Conservation (phyloP, 2,329 filamentous ascomycete genomes). For the Scedosporium dehoogii region DNA sequence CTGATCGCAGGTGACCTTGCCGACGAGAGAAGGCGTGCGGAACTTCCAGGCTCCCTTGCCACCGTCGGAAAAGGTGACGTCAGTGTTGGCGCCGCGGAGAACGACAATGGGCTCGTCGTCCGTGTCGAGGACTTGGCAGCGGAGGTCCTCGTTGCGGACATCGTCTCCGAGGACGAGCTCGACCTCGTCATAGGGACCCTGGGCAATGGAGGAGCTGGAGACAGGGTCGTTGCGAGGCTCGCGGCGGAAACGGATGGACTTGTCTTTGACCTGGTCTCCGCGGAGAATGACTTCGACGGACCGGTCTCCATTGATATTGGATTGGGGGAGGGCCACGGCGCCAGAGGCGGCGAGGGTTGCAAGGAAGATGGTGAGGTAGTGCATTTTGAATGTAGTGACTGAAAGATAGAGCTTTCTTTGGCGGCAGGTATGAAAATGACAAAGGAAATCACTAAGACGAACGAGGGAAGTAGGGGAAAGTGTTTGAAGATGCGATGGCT, state of each 20-base stretch:
- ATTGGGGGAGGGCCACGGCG: not conserved
- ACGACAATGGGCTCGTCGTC: conserved; percentile 7
- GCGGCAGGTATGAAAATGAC: no score
- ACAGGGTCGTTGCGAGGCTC: not conserved
- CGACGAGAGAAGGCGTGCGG: not conserved
- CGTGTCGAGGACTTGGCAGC: conserved; percentile 1
- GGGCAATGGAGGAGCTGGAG: not conserved
- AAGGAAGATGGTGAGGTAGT: not conserved
- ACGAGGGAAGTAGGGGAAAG: no score
- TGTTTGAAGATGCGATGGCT: no score
- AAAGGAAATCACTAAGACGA: no score
- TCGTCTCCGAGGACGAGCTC: conserved; percentile 4
- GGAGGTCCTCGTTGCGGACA: conserved; percentile 2
- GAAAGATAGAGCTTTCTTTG: not conserved
- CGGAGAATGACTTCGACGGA: conserved; percentile 2
- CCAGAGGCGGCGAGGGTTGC: not conserved
- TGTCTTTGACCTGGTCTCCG: not conserved
- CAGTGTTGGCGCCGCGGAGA: conserved; percentile 25
- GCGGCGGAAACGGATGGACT: not conserved
- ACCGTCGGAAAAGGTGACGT: conserved; percentile 24
- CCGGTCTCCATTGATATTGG: not conserved
- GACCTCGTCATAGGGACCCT: not conserved
- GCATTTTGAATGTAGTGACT: conserved; percentile 1
- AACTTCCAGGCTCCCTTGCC: conserved; percentile 4
- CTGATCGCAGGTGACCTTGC: not conserved